Evolutionary conservation across 2,329 filamentous ascomycete genomes (phyloP), one percentile per base, ranked within the genome.

Genomic region (Zymoseptoria brevis): DNA sequence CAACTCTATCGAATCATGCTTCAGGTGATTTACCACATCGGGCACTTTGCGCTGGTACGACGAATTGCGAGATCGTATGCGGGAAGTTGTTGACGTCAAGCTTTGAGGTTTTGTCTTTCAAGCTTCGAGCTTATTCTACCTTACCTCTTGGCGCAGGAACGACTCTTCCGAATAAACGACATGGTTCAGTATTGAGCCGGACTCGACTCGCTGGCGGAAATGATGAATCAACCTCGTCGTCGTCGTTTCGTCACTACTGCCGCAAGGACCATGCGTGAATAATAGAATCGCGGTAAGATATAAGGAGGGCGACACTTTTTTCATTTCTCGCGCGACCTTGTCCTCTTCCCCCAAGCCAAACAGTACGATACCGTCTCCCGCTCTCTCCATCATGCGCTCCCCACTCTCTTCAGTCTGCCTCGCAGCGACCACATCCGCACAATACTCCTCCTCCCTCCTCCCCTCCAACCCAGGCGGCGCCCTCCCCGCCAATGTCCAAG

Each of bases 391-490:
- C 9, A 29, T 53, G 51, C 19, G 22, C 29, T 53, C 5, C 51
- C 13, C 35, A 45, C 35, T 45, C 35, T n/a, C 51, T 4, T 2
- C 53, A 16, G 56, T 63, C 49, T 53, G 55, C 16, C 51, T 62
- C 52, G 59, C 58, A 8, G 57, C 61, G 2, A 26, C 29, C 21
- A 59, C 59, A 19, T 30, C 54, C 8, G 57, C 61, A 2, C 58
- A 63, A 41, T 59, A 57, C 55, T 57, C 56, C 48, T 57, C 57
- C 41, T 41, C 29, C 16, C 56, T 62, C 51, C 60, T 64, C 49
- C 55, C 62, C 19, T 60, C 58, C 6, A 60, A 59, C 50, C 62
- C 62, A 30, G 62, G 62, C 52, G 60, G 62, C 11, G 60, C 62
- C 5, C 50, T 64, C 19, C 62, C 62, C 21, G 60, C 60, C 24